These are phyloP conservation scores for Erodium texanum DNA, from an alignment of 441 rosid genomes.

Conservation along the genomic window DNA sequence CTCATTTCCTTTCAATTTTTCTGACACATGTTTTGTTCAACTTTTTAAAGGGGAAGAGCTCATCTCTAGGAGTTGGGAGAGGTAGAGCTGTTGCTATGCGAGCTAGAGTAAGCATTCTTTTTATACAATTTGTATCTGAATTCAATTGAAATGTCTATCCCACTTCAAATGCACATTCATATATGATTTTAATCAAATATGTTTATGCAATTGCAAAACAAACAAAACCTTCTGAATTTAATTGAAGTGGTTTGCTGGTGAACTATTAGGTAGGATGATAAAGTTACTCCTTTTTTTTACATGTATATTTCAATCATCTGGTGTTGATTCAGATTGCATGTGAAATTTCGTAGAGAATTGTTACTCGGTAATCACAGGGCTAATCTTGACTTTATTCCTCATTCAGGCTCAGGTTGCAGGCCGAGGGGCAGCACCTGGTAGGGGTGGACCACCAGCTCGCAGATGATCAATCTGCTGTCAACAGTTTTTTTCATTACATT, in stretches of 20 bases:
- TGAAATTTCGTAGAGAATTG: not conserved
- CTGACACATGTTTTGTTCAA: slow-evolving; percentile 7
- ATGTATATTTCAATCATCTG: not conserved
- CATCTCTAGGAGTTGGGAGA: slow-evolving; percentile 93
- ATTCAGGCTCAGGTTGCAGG: slow-evolving; percentile 68
- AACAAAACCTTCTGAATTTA: not conserved
- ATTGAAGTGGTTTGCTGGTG: not conserved
- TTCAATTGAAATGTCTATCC: not conserved
- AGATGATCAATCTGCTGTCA: slow-evolving; percentile 29
- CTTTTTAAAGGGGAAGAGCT: slow-evolving; percentile 79
- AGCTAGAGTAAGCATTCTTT: slow-evolving; percentile 71
- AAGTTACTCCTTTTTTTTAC: not conserved
- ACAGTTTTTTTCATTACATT: not conserved
- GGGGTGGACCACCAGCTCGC: slow-evolving; percentile 73
- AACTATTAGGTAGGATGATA: not conserved
- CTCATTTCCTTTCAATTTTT: not conserved
- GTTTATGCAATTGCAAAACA: not conserved
- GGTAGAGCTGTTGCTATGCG: slow-evolving; percentile 98
- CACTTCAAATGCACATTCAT: not conserved
- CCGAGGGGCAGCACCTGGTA: slow-evolving; percentile 65
- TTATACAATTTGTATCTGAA: not conserved
- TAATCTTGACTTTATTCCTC: not conserved
- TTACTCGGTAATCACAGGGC: not conserved
- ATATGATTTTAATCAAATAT: not conserved
- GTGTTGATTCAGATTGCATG: not conserved